phyloP scores from a whole-genome alignment of 257 asterid species.

The Nicotiana tabacum region DNA sequence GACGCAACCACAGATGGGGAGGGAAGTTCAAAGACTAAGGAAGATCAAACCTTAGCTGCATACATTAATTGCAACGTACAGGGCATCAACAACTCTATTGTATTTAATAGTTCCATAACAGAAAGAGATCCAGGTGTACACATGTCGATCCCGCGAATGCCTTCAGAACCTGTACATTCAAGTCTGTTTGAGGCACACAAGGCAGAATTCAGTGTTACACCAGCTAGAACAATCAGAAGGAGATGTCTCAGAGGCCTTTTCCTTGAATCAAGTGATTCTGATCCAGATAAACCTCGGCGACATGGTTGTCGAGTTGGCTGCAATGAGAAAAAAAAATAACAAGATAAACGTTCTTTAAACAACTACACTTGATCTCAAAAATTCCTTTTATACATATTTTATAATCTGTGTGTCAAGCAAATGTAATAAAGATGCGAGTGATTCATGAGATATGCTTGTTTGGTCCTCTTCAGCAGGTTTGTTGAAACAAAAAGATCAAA shows the following conservation, averaged over 20 bases:
- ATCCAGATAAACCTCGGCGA: constrained; percentile 59
- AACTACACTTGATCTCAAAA: background rate
- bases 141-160: constrained; percentile 25
- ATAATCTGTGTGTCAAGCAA: background rate
- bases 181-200: constrained; percentile 25
- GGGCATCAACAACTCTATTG: constrained; percentile 69
- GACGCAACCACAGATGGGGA: constrained; percentile 40
- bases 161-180: constrained; percentile 30
- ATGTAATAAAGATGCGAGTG: background rate
- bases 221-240: constrained; percentile 57
- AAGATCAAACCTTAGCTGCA: constrained; percentile 44
- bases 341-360: background rate
- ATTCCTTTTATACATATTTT: background rate
- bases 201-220: constrained; percentile 41
- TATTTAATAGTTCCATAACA: constrained; percentile 47
- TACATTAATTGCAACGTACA: constrained; percentile 70
- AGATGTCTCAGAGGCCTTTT: constrained; percentile 82
- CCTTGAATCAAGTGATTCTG: constrained; percentile 75
- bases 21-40: constrained; percentile 20
- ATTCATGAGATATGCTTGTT: background rate
- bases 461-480: background rate
- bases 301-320: constrained; percentile 78
- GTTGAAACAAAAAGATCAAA: background rate
- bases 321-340: constrained; percentile 27
- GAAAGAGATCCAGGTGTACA: constrained; percentile 77